Evolutionary conservation across 1,284 basidiomycete genomes (phyloP).

Genomic region (Marasmius sp.): DNA sequence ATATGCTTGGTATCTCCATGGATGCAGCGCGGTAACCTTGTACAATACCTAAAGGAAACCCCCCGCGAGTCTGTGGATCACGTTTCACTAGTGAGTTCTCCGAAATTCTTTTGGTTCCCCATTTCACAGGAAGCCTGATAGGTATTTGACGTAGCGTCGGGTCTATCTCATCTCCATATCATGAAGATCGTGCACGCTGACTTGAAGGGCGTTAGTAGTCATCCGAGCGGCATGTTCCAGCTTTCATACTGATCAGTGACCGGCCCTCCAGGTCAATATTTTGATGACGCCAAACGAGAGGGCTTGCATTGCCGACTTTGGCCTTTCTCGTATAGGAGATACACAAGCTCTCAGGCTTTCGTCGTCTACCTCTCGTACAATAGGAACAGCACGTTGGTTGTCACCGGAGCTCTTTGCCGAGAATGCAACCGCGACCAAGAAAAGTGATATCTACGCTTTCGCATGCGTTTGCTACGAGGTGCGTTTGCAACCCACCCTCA

Average conservation of each 20-base stretch:
- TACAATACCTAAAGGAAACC: background rate
- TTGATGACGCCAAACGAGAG: background rate
- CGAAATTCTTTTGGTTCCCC: background rate
- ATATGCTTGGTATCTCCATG: background rate
- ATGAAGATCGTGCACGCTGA: background rate
- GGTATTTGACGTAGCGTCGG: slow-evolving; percentile 5
- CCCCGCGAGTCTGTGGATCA: background rate
- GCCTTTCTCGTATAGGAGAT: background rate
- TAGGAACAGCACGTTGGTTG: background rate
- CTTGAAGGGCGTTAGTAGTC: background rate
- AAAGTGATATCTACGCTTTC: background rate
- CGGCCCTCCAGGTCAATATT: background rate
- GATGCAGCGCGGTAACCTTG: background rate
- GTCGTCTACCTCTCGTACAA: background rate
- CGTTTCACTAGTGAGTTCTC: background rate
- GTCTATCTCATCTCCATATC: background rate
- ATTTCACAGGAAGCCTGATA: slow-evolving; percentile 12
- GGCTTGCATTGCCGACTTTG: background rate
- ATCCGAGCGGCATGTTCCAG: background rate
- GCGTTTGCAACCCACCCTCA: background rate
- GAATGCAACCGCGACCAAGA: background rate
- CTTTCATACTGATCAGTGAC: too few relatives aligned
- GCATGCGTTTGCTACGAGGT: background rate
- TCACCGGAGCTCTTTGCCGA: background rate
- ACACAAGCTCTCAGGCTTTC: background rate